Conservation (phyloP, 2,329 filamentous ascomycete species). For the Sodiomyces alkalinus region DNA sequence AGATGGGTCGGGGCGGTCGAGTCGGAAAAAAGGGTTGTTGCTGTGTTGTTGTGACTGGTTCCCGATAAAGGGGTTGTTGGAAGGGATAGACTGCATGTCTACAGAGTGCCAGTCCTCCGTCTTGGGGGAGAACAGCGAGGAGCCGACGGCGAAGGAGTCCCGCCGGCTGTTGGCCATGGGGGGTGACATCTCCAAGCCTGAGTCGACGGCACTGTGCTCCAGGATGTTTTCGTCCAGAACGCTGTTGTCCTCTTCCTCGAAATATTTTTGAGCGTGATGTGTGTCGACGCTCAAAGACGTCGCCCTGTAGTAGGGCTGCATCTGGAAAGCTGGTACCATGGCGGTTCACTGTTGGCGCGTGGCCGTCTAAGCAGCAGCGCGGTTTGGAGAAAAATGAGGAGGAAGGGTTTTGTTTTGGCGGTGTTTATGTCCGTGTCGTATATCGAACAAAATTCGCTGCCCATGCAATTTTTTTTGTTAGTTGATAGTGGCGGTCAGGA, state of each 20-base stretch:
- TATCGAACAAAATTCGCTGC: background rate
- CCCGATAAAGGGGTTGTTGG: slow-evolving; percentile 48
- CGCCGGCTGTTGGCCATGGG: slow-evolving; percentile 46
- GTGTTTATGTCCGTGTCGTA: background rate
- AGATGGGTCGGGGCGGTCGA: slow-evolving; percentile 33
- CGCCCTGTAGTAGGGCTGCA: slow-evolving; percentile 36
- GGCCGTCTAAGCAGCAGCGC: background rate
- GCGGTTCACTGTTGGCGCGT: slow-evolving; percentile 8
- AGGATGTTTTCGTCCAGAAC: slow-evolving; percentile 46
- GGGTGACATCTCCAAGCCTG: slow-evolving; percentile 47
- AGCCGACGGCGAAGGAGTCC: slow-evolving; percentile 45
- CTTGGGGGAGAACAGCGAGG: slow-evolving; percentile 49
- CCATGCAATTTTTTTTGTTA: slow-evolving; percentile 6
- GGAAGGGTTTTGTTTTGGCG: too few relatives aligned
- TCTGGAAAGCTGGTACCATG: slow-evolving; percentile 37
- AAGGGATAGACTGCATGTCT: slow-evolving; percentile 48
- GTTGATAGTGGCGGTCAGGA: slow-evolving; percentile 6
- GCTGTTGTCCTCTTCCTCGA: slow-evolving; percentile 44
- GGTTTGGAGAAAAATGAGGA: too few relatives aligned
- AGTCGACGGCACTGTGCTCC: slow-evolving; percentile 43
- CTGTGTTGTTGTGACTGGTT: slow-evolving; percentile 32
- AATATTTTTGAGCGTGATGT: slow-evolving; percentile 37
- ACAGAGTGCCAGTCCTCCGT: slow-evolving; percentile 48
- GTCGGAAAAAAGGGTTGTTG: slow-evolving; percentile 54
- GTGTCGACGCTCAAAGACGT: slow-evolving; percentile 38